phyloP scores from a whole-genome alignment of 129 eudicot genomes.

The Flaveria trinervia region DNA sequence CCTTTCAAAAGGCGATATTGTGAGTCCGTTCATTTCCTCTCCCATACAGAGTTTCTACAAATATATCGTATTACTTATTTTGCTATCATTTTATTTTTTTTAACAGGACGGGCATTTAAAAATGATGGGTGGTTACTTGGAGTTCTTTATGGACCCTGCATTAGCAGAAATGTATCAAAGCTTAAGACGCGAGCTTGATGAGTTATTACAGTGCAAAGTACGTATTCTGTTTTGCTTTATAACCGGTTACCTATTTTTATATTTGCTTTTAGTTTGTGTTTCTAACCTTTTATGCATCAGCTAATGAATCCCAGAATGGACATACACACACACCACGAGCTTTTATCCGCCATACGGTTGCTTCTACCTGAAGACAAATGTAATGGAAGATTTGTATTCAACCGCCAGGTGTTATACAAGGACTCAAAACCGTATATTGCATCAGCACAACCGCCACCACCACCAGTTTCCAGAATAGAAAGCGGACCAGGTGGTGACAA shows the following conservation, averaged over 20 bases:
- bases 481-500: conserved; percentile 97
- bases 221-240: background rate
- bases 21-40: conserved; percentile 37
- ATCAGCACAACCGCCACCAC: conserved; percentile 37
- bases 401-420: conserved; percentile 41
- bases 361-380: conserved; percentile 67
- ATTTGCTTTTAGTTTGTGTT: background rate
- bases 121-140: conserved; percentile 96
- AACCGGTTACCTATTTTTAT: background rate
- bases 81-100: background rate
- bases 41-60: background rate
- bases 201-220: conserved; percentile 77
- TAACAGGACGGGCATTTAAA: conserved; percentile 82
- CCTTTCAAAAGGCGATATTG: conserved; percentile 68
- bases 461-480: conserved; percentile 44
- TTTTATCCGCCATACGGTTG: conserved; percentile 72
- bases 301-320: conserved; percentile 74
- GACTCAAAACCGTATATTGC: conserved; percentile 41
- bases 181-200: conserved; percentile 76
- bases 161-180: conserved; percentile 67
- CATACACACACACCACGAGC: conserved; percentile 61
- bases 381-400: conserved; percentile 68
- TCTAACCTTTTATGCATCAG: conserved; percentile 41
- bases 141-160: conserved; percentile 75
- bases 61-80: background rate